Evolutionary conservation across 2,329 filamentous ascomycete species (phyloP), one percentile per base, ranked within the genome.

Genomic region (Eutypa lata): DNA sequence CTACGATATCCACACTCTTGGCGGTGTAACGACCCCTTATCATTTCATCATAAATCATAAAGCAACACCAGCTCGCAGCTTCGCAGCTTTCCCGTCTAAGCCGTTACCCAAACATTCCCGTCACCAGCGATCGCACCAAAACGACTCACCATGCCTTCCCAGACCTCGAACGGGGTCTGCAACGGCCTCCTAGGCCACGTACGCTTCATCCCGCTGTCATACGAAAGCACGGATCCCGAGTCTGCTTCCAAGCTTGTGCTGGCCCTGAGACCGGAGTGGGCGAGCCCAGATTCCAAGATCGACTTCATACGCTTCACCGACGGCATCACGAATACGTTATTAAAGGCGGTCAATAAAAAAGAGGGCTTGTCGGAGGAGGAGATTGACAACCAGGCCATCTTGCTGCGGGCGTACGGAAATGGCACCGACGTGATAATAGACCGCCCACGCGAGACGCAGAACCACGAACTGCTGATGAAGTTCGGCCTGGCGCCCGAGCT

Each of bases 391-490:
- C 90, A 96, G 60, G 89, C 94, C 33, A 84, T 97, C 61, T 79
- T 99, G 58, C 82, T 99, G 65, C 86, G 94, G 62, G 94, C 94
- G 57, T 99, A 97, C 72, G 94, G 94, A 63, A 87, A 94, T 70
- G 91, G 92, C 58, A 97, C 94, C 61, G 91, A 96, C 67, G 82
- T 97, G 51, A 82, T 99, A 63, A 99, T 99, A 73, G 94, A 99
- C 75, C 89, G 94, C 61, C 90, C 96, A 76, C 87, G 93, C 80
- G 86, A 83, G 79, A 82, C 80, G 1, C 79, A 85, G 64, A 87
- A 87, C 68, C 94, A 99, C 73, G 91, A 91, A 68, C 81, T 97
- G 53, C 86, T 97, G 57, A 91, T 92, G 74, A 84, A 83, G 61
- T 79, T 91, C 65, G 84, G 86, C 63, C 86, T 99, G 50, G 94